Evolutionary conservation across 2,329 filamentous ascomycete species (phyloP).

Genomic region (Cryphonectria parasitica): DNA sequence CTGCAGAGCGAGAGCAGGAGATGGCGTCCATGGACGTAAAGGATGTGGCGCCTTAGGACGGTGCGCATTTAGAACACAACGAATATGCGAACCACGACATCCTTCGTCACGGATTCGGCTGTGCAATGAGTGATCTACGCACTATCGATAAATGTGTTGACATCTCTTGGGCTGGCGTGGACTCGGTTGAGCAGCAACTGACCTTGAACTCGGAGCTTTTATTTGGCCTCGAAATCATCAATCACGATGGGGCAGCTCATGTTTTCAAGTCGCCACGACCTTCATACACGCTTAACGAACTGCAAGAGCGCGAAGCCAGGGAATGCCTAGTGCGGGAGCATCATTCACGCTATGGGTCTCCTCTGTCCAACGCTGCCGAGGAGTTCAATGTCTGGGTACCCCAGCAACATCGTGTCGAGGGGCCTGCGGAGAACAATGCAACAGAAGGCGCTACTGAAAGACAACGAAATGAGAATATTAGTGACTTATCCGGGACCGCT

Average conservation of each 20-base stretch:
- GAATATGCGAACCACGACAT: neutral
- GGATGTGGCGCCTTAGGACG: slow-evolving; percentile 29
- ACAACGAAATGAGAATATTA: neutral
- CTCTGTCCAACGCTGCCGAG: neutral
- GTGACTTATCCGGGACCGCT: neutral
- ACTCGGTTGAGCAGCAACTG: neutral
- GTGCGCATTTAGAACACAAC: slow-evolving; percentile 26
- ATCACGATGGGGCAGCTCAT: slow-evolving; percentile 20
- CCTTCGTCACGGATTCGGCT: slow-evolving; percentile 1
- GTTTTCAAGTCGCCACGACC: slow-evolving; percentile 28
- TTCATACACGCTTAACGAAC: slow-evolving; percentile 22
- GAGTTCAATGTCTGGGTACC: neutral
- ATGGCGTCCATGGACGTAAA: slow-evolving; percentile 25
- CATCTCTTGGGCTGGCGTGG: neutral
- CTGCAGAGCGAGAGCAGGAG: slow-evolving; percentile 17
- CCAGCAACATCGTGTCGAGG: neutral
- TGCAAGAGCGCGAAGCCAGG: slow-evolving; percentile 11
- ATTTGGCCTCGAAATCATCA: slow-evolving; percentile 13
- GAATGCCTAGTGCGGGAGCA: slow-evolving; percentile 1
- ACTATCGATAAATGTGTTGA: neutral
- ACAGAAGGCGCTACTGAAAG: neutral
- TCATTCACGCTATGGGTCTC: neutral
- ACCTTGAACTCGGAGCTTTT: slow-evolving; percentile 1
- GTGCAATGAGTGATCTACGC: slow-evolving; percentile 7
- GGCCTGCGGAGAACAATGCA: no score